Evolutionary conservation across 1,139 yeast genomes (phyloP), one percentile per base, ranked within the genome.

Genomic region (Nakaseomyces nivariensis): DNA sequence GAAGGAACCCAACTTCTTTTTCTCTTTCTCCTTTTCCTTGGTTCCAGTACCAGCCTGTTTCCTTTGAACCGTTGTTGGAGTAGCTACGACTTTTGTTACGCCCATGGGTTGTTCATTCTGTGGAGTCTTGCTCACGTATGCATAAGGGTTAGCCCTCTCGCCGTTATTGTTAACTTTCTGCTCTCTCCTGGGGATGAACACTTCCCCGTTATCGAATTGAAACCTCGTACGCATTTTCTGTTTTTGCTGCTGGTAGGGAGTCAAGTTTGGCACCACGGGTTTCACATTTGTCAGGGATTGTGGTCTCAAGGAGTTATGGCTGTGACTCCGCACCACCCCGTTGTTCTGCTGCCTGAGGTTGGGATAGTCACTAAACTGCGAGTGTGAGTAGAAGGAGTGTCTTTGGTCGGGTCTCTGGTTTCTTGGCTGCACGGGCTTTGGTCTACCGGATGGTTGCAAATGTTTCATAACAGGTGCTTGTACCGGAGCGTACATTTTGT

Each of bases 151-250:
- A 13, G 34, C 24, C 13, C 27, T 41, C 44, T 41, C 44, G 13
- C n/a, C 36, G 2, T 5, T 8, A 9, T 7, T 8, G 43, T 37
- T 37, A 17, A n/a, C 24, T 34, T 29, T 27, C 34, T 27, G 44
- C 25, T 41, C 44, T 26, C 44, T 51, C 42, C 59, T 59, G 37
- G 68, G 68, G 4, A 65, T 62, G 42, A 64, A 65, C 26, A 48
- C 55, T 48, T 65, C 68, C 13, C 68, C 68, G 52, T 65, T 65
- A 1, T 65, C 61, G 47, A 65, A 65, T 43, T 51, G 57, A 41
- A 64, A 65, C 32, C 56, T 47, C 7, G 42, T 51, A 50, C 56
- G 56, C 68, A 64, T 64, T 46, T 57, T 61, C 29, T 50, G 52
- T 46, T 58, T 57, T 52, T 63, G 67, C 37, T 54, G 36, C 47